Evolutionary conservation across 495 filamentous ascomycete genomes (phyloP).

Genomic region (Rostrohypoxylon terebratum): DNA sequence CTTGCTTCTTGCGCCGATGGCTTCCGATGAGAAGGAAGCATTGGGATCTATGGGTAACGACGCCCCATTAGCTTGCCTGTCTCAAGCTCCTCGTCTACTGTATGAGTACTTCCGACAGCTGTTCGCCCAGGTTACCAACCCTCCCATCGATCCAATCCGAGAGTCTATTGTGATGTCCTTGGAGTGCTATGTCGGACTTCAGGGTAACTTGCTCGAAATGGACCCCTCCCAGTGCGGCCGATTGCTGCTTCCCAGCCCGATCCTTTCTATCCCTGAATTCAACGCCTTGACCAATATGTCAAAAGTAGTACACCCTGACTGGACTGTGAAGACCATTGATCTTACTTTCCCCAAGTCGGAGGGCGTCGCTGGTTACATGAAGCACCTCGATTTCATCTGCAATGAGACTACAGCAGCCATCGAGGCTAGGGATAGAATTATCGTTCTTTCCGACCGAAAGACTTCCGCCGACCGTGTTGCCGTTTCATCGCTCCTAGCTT

Average conservation of each 20-base stretch:
- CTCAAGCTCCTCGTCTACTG: slow-evolving; percentile 87
- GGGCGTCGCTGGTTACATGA: slow-evolving; percentile 86
- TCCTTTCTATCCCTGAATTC: slow-evolving; percentile 92
- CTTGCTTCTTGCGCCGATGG: slow-evolving; percentile 95
- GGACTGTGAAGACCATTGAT: slow-evolving; percentile 95
- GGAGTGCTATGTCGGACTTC: slow-evolving; percentile 96
- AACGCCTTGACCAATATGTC: slow-evolving; percentile 87
- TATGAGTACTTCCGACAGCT: slow-evolving; percentile 99
- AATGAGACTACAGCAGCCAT: slow-evolving; percentile 87
- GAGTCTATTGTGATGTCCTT: slow-evolving; percentile 99
- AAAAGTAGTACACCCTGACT: slow-evolving; percentile 76
- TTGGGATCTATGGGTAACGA: slow-evolving; percentile 99
- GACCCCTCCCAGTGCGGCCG: slow-evolving; percentile 88
- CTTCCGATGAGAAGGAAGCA: slow-evolving; percentile 98
- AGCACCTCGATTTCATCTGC: slow-evolving; percentile 91
- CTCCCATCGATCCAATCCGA: slow-evolving; percentile 97
- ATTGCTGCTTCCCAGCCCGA: slow-evolving; percentile 87
- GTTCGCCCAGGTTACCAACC: slow-evolving; percentile 99
- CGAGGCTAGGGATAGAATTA: slow-evolving; percentile 83
- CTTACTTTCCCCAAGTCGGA: slow-evolving; percentile 93
- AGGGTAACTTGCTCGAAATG: slow-evolving; percentile 98
- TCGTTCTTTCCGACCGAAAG: slow-evolving; percentile 91
- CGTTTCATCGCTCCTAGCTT: slow-evolving; percentile 89
- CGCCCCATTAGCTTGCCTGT: slow-evolving; percentile 91
- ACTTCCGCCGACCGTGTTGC: slow-evolving; percentile 86